Evolutionary conservation across 192 early-diverging fungal genomes (phyloP), one percentile per base, ranked within the genome.

Genomic region (Coemansia sp.): DNA sequence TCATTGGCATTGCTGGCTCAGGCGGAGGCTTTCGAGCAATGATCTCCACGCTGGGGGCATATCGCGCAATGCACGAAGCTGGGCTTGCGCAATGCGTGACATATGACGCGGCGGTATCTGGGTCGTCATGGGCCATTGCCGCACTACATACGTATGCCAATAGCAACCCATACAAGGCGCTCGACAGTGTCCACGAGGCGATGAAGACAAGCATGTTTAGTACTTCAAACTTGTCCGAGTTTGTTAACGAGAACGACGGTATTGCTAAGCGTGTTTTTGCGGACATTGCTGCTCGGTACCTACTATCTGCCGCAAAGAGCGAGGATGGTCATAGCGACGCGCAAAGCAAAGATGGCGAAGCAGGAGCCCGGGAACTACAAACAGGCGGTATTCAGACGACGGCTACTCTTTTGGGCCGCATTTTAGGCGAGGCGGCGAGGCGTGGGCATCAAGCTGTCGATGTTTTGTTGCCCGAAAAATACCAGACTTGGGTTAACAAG

Each of bases 1-100:
- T 87, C 1, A 84, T 93, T 52, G 87, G 82, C 6, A 62, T 89
- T 62, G 89, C 88, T n/a, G 87, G 86, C 21, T 89, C 88, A 60
- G 92, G 92, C 26, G 92, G 92, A 11, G 92, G 92, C 2, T 91
- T 86, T 69, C 86, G 91, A 5, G 91, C 92, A 6, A 94, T 94
- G 92, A 66, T 93, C 36, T 85, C 87, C 9, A 86, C 84, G 15
- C 62, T 84, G 12, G 90, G 91, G 9, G 92, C 87, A 58, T 68
- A 90, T 54, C 82, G 82, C 3, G 88, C 83, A 1, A 85, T 89
- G 73, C 68, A 90, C 21, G 72, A 88, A 12, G 70, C 85, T 4
- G 91, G 90, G 26, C 37, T 88, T 8, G 81, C 83, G 14, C 89
- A 91, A 54, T 90, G 87, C 59, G 68, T 85, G 4, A 89, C 83